Conservation (phyloP, 805 yeast species). For the Barnettozyma populi region DNA sequence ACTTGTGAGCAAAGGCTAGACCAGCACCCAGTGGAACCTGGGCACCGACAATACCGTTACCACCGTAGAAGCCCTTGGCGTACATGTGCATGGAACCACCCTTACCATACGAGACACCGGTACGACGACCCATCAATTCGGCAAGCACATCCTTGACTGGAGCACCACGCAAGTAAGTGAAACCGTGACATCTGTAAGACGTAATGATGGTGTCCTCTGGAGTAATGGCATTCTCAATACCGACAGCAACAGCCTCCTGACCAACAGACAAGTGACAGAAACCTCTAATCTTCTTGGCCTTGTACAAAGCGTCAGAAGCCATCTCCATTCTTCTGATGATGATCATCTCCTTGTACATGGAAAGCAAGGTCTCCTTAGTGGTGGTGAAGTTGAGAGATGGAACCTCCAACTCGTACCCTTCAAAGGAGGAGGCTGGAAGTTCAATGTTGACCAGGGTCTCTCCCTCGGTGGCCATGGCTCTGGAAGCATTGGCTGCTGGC, state of each 20-base stretch:
- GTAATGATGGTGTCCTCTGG: slow-evolving; percentile 86
- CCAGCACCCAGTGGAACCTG: slow-evolving; percentile 99
- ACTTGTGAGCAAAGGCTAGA: slow-evolving; percentile 96
- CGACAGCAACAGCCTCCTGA: slow-evolving; percentile 98
- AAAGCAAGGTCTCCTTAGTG: slow-evolving; percentile 70
- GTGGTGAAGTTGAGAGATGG: slow-evolving; percentile 75
- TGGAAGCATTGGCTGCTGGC: slow-evolving; percentile 13
- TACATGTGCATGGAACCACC: slow-evolving; percentile 99
- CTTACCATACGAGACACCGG: slow-evolving; percentile 94
- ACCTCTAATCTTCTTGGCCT: slow-evolving; percentile 97
- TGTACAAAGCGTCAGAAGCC: slow-evolving; percentile 97
- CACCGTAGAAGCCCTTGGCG: slow-evolving; percentile 94
- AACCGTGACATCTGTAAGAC: slow-evolving; percentile 98
- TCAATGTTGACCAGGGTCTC: slow-evolving; percentile 39
- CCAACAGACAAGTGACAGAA: slow-evolving; percentile 98
- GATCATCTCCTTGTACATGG: slow-evolving; percentile 96
- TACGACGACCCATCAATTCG: slow-evolving; percentile 94
- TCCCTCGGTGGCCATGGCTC: slow-evolving; percentile 25
- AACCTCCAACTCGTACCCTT: slow-evolving; percentile 71
- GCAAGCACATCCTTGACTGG: slow-evolving; percentile 86
- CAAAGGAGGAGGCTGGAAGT: slow-evolving; percentile 78
- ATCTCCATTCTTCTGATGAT: slow-evolving; percentile 95
- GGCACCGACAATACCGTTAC: slow-evolving; percentile 99
- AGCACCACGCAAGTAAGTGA: slow-evolving; percentile 94
- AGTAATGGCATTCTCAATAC: slow-evolving; percentile 92